Conservation (phyloP, 1,139 yeast species). For the Debaryomyces fabryi region DNA sequence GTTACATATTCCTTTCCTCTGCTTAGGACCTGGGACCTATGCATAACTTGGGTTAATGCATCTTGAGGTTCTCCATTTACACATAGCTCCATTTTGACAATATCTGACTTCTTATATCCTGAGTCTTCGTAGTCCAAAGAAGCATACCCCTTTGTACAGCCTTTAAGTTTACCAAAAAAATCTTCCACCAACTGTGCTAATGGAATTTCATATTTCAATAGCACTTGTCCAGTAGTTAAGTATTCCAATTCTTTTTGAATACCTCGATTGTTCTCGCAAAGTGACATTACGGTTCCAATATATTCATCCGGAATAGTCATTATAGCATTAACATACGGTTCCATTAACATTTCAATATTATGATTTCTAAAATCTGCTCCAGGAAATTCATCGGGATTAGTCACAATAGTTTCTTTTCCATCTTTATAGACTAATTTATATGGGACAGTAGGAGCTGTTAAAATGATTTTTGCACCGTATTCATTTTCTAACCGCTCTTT, state of each 20-base stretch:
- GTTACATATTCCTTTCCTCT: slow-evolving; percentile 83
- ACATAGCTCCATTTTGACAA: slow-evolving; percentile 83
- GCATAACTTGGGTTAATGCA: slow-evolving; percentile 91
- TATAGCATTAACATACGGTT: slow-evolving; percentile 87
- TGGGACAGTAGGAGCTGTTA: slow-evolving; percentile 97
- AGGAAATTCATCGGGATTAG: slow-evolving; percentile 94
- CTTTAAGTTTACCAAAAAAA: slow-evolving; percentile 90
- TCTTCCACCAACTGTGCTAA: slow-evolving; percentile 90
- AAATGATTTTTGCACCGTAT: slow-evolving; percentile 88
- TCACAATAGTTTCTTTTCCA: slow-evolving; percentile 65
- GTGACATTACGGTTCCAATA: slow-evolving; percentile 79
- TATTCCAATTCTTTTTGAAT: slow-evolving; percentile 78
- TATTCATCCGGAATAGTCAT: slow-evolving; percentile 93
- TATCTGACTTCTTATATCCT: slow-evolving; percentile 78
- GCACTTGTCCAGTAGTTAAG: slow-evolving; percentile 77
- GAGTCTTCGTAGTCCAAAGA: slow-evolving; percentile 93
- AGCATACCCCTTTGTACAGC: slow-evolving; percentile 90
- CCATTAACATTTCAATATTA: slow-evolving; percentile 65
- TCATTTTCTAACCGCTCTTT: slow-evolving; percentile 89
- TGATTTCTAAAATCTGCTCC: slow-evolving; percentile 47
- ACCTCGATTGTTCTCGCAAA: slow-evolving; percentile 86
- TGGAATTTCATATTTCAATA: slow-evolving; percentile 79
- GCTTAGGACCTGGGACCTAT: slow-evolving; percentile 69
- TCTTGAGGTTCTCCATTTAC: slow-evolving; percentile 91
- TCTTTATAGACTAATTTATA: slow-evolving; percentile 69